Conservation (phyloP, 768 basidiomycete species). For the Russula dissimulans region DNA sequence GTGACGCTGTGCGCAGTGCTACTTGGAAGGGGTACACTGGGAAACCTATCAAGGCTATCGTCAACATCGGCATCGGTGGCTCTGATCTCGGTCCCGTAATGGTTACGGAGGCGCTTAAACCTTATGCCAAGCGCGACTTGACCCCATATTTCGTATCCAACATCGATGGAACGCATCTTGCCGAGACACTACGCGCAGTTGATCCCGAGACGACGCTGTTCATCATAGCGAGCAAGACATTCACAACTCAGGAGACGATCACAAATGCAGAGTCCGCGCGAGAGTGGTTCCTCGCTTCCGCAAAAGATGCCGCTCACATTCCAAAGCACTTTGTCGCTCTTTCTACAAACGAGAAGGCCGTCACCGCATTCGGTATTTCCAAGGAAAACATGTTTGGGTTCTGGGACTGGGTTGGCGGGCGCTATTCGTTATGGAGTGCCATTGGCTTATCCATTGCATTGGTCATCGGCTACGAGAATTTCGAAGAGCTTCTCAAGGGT, state of each 20-base stretch:
- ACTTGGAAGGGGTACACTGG: slow-evolving; percentile 97
- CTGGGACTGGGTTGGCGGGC: slow-evolving; percentile 99
- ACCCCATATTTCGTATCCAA: slow-evolving; percentile 89
- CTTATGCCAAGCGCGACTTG: slow-evolving; percentile 84
- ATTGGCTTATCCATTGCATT: slow-evolving; percentile 94
- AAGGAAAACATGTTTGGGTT: slow-evolving; percentile 97
- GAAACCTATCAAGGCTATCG: slow-evolving; percentile 86
- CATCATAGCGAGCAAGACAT: slow-evolving; percentile 98
- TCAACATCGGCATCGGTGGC: slow-evolving; percentile 98
- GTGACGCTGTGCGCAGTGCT: slow-evolving; percentile 74
- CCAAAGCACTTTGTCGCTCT: slow-evolving; percentile 99
- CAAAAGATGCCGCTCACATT: slow-evolving; percentile 83
- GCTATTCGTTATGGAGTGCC: slow-evolving; percentile 97
- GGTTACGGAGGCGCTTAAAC: slow-evolving; percentile 96
- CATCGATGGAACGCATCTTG: slow-evolving; percentile 96
- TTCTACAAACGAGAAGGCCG: slow-evolving; percentile 91
- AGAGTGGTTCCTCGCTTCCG: slow-evolving; percentile 83
- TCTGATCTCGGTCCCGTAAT: slow-evolving; percentile 98
- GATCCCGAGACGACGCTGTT: slow-evolving; percentile 91
- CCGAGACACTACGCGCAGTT: slow-evolving; percentile 72
- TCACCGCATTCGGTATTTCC: slow-evolving; percentile 88
- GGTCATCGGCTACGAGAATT: slow-evolving; percentile 90
- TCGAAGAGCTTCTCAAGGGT: slow-evolving; percentile 79
- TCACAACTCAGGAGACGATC: slow-evolving; percentile 99
- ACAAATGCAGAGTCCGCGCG: slow-evolving; percentile 94